These are phyloP conservation scores for Cladosporium halotolerans DNA, from an alignment of 2,329 filamentous ascomycete species.

Conservation along the genomic window DNA sequence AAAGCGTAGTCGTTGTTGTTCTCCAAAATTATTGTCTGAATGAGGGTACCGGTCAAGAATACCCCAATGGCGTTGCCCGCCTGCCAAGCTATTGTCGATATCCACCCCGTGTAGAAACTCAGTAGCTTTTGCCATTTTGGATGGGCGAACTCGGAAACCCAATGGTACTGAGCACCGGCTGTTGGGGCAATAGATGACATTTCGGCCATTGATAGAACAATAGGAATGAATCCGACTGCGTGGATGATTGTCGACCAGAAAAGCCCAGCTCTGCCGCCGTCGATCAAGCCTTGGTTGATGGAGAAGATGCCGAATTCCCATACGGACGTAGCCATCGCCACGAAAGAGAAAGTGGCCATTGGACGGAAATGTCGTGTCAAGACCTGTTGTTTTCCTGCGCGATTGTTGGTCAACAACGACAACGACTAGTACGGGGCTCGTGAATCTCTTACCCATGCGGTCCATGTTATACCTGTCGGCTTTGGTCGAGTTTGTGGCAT, in stretches of 20 bases:
- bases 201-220: constrained; percentile 34
- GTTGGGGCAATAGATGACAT: constrained; percentile 32
- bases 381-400: constrained; percentile 18
- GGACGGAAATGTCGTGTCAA: constrained; percentile 17
- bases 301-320: constrained; percentile 19
- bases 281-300: constrained; percentile 14
- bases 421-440: no score
- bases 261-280: constrained; percentile 25
- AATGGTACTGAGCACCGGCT: constrained; percentile 27
- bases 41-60: constrained; percentile 17
- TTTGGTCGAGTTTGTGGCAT: background rate
- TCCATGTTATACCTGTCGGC: background rate
- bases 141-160: constrained; percentile 37
- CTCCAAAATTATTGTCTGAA: constrained; percentile 28
- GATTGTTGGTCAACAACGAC: background rate
- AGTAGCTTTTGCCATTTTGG: constrained; percentile 35
- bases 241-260: constrained; percentile 23
- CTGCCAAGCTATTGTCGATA: constrained; percentile 18
- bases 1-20: constrained; percentile 38
- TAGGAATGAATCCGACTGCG: constrained; percentile 17
- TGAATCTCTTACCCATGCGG: constrained; percentile 1
- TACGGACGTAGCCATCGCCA: constrained; percentile 12
- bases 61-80: constrained; percentile 18
- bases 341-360: constrained; percentile 16
- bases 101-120: constrained; percentile 31